Conservation (phyloP, 306 rosid genomes). For the Hylodesmum podocarpum region DNA sequence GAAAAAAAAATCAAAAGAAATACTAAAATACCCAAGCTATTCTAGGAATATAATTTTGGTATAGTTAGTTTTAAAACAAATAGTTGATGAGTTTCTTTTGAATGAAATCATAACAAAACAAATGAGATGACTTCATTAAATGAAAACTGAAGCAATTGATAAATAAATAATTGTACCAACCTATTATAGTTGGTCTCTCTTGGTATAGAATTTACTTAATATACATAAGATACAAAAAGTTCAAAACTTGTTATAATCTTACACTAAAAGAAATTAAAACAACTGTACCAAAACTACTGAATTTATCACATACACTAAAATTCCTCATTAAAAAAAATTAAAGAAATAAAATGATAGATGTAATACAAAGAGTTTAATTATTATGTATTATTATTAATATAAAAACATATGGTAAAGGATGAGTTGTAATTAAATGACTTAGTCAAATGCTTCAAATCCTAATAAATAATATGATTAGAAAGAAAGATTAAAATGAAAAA, state of each 20-base stretch:
- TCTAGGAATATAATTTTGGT: background rate
- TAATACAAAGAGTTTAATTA: too few relatives aligned
- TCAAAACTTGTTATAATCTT: too few relatives aligned
- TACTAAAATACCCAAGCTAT: too few relatives aligned
- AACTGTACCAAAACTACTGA: too few relatives aligned
- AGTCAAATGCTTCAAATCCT: too few relatives aligned
- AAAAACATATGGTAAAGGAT: too few relatives aligned
- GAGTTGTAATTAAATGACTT: too few relatives aligned
- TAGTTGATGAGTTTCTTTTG: background rate
- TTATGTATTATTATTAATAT: too few relatives aligned
- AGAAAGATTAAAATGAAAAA: background rate
- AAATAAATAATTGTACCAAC: background rate
- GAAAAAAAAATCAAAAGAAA: background rate
- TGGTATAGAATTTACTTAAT: too few relatives aligned
- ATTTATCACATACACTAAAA: background rate
- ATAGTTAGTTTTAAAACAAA: background rate
- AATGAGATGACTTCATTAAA: background rate
- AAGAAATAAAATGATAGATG: background rate
- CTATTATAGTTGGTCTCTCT: too few relatives aligned
- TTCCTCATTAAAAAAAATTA: background rate
- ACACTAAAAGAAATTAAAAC: too few relatives aligned
- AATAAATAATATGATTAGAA: background rate
- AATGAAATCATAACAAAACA: background rate
- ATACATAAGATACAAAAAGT: too few relatives aligned
- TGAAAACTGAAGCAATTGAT: background rate